Evolutionary conservation across 2,329 filamentous ascomycete genomes (phyloP), one percentile per base, ranked within the genome.

Genomic region (Aspergillus fructus): DNA sequence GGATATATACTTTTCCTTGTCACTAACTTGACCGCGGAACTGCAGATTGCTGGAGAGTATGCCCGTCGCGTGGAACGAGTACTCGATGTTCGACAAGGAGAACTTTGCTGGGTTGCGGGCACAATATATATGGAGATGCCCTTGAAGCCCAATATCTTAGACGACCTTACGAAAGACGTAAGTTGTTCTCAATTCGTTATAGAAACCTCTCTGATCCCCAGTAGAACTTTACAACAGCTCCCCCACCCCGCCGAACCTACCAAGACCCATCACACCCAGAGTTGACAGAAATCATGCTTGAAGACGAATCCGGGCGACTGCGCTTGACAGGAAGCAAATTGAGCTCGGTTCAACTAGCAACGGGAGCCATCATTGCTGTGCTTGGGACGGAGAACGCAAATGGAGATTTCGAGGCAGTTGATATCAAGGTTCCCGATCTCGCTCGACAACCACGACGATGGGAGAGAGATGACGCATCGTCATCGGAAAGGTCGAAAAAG

Each of bases 61-160:
- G 91, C 91, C 11, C 84, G 83, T 64, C 85, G 83, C 63, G 92
- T 96, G 15, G 90, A 97, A 33, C 83, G 94, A 65, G 94, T 99
- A 59, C 83, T 99, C 30, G 93, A 99, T 76, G 94, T 99, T 51
- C 87, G 93, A 59, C 94, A 97, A 78, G 94, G 94, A 62, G 88
- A 97, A 77, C 80, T 97, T 37, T 97, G 93, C 78, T 99, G 93
- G 92, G 89, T 99, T 15, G 83, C 88, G 0, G 94, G 96, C 15
- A 99, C 94, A 0, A 86, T 97, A 33, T 99, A 96, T 74, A 96
- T 97, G 89, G 91, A 97, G 62, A 93, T 99, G 91, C 85, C 90
- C 2, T 76, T 97, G 68, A 99, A 99, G 78, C 94, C 96, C 1
- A 96, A 96, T 70, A 93, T 99, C 72, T 79, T 99, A 34, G 93